A percentile compares a stretch with the other conserved stretches of the same genome.
Evolutionary conservation across 108 stramenopile species (phyloP).

Genomic region (Cyclotella distinguenda): DNA sequence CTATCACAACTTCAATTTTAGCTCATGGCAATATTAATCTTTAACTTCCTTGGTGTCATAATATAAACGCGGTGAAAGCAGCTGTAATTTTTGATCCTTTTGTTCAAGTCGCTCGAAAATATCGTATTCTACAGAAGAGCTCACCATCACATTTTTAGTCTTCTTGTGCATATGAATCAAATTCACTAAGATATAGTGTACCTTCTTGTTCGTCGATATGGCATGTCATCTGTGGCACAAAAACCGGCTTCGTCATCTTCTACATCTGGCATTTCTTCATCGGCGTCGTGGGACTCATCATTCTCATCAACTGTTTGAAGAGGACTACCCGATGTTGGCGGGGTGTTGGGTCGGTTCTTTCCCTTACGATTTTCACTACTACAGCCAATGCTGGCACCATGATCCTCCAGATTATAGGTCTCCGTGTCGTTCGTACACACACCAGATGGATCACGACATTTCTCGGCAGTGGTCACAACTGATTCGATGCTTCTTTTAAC

Average conservation of each 20-base stretch:
- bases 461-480: conserved; percentile 17
- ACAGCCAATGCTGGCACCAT: not conserved
- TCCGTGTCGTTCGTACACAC: not conserved
- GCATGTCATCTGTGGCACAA: conserved; percentile 78
- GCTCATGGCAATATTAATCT: too few species aligned
- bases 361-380: not conserved
- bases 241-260: conserved; percentile 81
- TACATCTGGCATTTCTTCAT: conserved; percentile 81
- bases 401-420: not conserved
- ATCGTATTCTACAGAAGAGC: too few species aligned
- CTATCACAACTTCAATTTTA: too few species aligned
- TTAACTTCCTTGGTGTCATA: too few species aligned
- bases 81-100: too few species aligned
- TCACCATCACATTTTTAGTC: too few species aligned
- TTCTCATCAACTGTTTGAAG: conserved; percentile 35
- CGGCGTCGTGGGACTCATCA: conserved; percentile 25
- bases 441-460: not conserved
- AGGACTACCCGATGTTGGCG: conserved; percentile 36
- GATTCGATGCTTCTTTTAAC: conserved; percentile 84
- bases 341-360: conserved; percentile 10
- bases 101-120: too few species aligned
- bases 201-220: conserved; percentile 76
- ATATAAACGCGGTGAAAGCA: too few species aligned
- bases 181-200: too few species aligned
- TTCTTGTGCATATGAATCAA: too few species aligned